phyloP scores from a whole-genome alignment of 441 rosid genomes.

The Euphorbia celastroides region DNA sequence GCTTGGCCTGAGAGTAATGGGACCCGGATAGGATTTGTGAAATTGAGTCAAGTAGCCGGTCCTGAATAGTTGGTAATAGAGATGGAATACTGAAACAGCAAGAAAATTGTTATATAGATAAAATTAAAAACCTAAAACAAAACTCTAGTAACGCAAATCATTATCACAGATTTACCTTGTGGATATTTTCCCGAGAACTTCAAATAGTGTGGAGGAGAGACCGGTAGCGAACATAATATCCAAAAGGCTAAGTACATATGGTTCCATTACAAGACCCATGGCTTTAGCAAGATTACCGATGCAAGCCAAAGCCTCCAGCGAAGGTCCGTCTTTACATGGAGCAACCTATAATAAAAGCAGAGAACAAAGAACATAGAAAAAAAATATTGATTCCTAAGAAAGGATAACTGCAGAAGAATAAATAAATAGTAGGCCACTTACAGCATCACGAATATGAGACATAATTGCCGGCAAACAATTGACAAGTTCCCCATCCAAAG shows the following conservation, averaged over 20 bases:
- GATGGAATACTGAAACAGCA: slow-evolving; percentile 81
- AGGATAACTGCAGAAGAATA: slow-evolving; percentile 18
- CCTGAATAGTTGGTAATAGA: slow-evolving; percentile 85
- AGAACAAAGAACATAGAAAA: slow-evolving; percentile 16
- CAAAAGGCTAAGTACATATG: slow-evolving; percentile 76
- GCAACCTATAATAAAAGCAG: slow-evolving; percentile 58
- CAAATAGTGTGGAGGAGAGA: slow-evolving; percentile 81
- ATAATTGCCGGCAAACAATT: slow-evolving; percentile 97
- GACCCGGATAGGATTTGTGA: slow-evolving; percentile 85
- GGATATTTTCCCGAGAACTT: slow-evolving; percentile 87
- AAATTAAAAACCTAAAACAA: slow-evolving; percentile 9
- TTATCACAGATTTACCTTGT: slow-evolving; percentile 42
- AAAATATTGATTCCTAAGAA: slow-evolving; percentile 12
- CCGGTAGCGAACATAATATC: slow-evolving; percentile 89
- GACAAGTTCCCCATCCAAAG: slow-evolving; percentile 95
- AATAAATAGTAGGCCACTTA: slow-evolving; percentile 36
- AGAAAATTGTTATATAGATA: slow-evolving; percentile 8
- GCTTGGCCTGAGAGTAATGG: slow-evolving; percentile 65
- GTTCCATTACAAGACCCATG: slow-evolving; percentile 90
- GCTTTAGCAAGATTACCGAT: slow-evolving; percentile 98
- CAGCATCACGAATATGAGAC: slow-evolving; percentile 95
- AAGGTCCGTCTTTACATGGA: slow-evolving; percentile 97
- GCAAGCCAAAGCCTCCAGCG: slow-evolving; percentile 97
- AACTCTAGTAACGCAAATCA: neutral
- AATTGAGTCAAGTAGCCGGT: slow-evolving; percentile 78